Conservation (phyloP, 2,329 filamentous ascomycete species). For the Sphaerulina populicola region DNA sequence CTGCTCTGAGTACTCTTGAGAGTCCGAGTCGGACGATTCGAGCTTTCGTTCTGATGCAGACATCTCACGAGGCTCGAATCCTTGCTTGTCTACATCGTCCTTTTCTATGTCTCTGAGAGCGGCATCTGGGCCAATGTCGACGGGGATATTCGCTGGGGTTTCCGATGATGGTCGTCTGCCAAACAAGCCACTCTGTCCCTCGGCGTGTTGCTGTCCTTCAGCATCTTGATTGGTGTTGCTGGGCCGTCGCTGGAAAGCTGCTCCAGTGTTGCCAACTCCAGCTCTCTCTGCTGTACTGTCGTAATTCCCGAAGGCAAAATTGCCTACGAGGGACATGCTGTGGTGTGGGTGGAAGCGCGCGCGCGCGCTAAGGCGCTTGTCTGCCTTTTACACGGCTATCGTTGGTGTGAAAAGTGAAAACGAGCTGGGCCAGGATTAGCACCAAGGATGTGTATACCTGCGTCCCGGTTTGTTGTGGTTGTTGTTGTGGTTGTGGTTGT, state of each 20-base stretch:
- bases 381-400: neutral
- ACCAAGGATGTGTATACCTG: neutral
- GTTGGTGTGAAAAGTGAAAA: too few relatives aligned
- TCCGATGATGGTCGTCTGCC: conserved; percentile 14
- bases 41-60: conserved; percentile 16
- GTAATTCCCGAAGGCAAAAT: conserved; percentile 37
- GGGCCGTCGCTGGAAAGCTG: conserved; percentile 22
- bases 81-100: conserved; percentile 20
- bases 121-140: conserved; percentile 6
- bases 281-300: conserved; percentile 35
- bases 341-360: neutral
- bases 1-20: conserved; percentile 10
- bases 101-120: conserved; percentile 11
- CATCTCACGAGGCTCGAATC: conserved; percentile 21
- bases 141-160: neutral
- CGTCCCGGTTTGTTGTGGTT: neutral
- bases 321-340: conserved; percentile 39
- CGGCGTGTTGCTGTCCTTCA: conserved; percentile 14
- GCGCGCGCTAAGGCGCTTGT: neutral
- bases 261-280: conserved; percentile 33
- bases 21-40: conserved; percentile 18
- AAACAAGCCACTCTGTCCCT: conserved; percentile 13
- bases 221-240: conserved; percentile 20
- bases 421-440: neutral
- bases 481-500: too few relatives aligned